These are phyloP conservation scores for Patellifolia procumbens DNA, from an alignment of 179 eudicot genomes.

Conservation along the genomic window DNA sequence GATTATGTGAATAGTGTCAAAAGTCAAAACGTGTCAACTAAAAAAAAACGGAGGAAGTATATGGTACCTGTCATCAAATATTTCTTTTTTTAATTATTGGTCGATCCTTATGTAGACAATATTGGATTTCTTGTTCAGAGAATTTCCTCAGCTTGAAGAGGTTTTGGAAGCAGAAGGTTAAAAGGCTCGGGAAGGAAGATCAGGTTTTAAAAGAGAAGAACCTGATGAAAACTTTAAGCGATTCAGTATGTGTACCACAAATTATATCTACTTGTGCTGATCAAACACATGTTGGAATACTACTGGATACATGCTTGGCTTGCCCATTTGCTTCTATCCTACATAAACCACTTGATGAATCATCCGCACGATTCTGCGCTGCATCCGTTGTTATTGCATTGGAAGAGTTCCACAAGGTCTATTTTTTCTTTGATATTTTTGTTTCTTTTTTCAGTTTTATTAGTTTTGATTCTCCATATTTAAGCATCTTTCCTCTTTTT, in stretches of 20 bases:
- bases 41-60: too few species aligned
- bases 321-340: constrained; percentile 77
- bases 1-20: too few species aligned
- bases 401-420: constrained; percentile 80
- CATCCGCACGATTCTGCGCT: constrained; percentile 79
- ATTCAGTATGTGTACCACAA: constrained; percentile 60
- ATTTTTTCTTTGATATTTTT: not conserved
- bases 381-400: constrained; percentile 73
- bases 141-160: constrained; percentile 72
- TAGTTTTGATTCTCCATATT: not conserved
- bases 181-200: constrained; percentile 75
- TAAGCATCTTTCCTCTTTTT: not conserved
- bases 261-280: constrained; percentile 86
- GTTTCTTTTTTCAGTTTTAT: not conserved
- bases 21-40: too few species aligned
- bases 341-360: constrained; percentile 62
- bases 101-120: not conserved
- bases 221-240: constrained; percentile 52
- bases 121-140: constrained; percentile 40
- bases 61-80: too few species aligned
- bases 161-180: constrained; percentile 75
- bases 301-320: constrained; percentile 67
- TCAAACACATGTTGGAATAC: constrained; percentile 67
- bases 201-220: constrained; percentile 74
- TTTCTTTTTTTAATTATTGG: not conserved